Evolutionary conservation across 2,329 filamentous ascomycete species (phyloP), one percentile per base, ranked within the genome.

Genomic region (Nothophaeocryptopus gaeumannii): DNA sequence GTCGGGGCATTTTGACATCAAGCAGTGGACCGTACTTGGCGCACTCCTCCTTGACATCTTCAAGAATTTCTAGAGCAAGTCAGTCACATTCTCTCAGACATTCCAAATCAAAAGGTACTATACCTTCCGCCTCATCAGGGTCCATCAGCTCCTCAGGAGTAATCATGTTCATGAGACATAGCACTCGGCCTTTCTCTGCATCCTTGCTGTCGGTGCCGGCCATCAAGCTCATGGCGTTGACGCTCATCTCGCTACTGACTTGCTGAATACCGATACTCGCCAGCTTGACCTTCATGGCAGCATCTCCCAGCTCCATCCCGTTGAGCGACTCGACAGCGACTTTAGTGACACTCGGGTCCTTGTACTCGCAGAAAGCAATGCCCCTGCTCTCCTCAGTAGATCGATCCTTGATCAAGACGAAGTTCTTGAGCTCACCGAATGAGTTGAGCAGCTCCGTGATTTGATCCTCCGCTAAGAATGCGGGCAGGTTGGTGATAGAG

Each of bases 111-210:
- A n/a, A n/a, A n/a, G n/a, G n/a, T n/a, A n/a, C n/a, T n/a, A 26
- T 78, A 91, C 92, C 92, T 72, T 96, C 88, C 65, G 96, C 97
- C 65, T 99, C 93, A 32, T 97, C 91, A 44, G 84, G 85, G 66
- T 97, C 91, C 72, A 96, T 83, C 16, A 99, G 76, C 72, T 99
- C 93, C 63, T 99, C 93, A 0, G 90, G 80, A 0, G 93, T 99
- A 32, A 99, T 92, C 93, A 99, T 99, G 75, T 99, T 99, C 65
- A 99, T 81, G 54, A 99, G 76, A 72, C 96, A 92, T 53, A 99
- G 70, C 12, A 99, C 92, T 48, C 88, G 82, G 58, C 88, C 88
- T 53, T 85, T 83, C 60, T 95, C 90, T 53, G 91, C 87, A 48
- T 80, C 80, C 33, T 88, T 86, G 2, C 85, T 89, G 35, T 61